These are phyloP conservation scores for Quercus engelmannii DNA, from an alignment of 306 rosid species.

Conservation along the genomic window DNA sequence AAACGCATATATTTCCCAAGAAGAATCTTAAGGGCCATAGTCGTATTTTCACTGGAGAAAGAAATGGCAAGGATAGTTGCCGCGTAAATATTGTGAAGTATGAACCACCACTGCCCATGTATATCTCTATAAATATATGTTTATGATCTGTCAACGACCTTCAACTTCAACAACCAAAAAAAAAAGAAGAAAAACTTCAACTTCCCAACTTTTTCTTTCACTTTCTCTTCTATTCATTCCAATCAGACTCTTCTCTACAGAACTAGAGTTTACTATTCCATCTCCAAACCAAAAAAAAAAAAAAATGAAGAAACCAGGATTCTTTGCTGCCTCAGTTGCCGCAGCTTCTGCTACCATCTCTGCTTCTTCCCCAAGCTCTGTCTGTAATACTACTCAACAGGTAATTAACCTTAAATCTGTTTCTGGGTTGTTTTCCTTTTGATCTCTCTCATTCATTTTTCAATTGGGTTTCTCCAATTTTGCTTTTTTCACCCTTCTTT, in stretches of 20 bases:
- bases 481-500: neutral
- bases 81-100: constrained; percentile 18
- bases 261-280: neutral
- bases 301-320: constrained; percentile 38
- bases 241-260: neutral
- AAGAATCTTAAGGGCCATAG: neutral
- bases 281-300: too few species aligned
- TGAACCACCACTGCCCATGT: neutral
- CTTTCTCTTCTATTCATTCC: neutral
- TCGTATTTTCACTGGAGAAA: neutral
- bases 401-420: constrained; percentile 5
- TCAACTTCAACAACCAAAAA: neutral
- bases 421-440: neutral
- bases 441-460: neutral
- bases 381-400: constrained; percentile 25
- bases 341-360: constrained; percentile 38
- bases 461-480: neutral
- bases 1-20: neutral
- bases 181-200: too few species aligned
- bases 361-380: constrained; percentile 18
- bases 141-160: constrained; percentile 9
- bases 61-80: constrained; percentile 11
- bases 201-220: constrained; percentile 1
- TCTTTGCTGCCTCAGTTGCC: constrained; percentile 39
- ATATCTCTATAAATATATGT: neutral